Base-by-base conservation (phyloP, 805 yeast genomes). In the Starmerella asiatica region DNA sequence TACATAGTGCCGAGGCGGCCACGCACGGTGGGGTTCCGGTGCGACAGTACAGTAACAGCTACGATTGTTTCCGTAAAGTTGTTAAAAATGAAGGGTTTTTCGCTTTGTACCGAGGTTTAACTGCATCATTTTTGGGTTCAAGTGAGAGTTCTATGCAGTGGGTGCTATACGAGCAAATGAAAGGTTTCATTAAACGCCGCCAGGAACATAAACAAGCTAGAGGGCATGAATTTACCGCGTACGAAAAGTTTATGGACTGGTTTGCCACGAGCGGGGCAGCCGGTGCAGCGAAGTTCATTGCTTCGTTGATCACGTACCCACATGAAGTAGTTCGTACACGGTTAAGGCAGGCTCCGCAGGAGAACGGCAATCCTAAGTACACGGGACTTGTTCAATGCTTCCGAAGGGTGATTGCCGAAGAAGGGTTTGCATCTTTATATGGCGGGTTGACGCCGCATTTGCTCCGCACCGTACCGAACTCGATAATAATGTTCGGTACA, bases 401-500 rank as follows among this genome's bases (percentile, higher is more conserved):
- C 65, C 75, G 68, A 54, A 65, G 85, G 23, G 75, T 91, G n/a
- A 63, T 84, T 15, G 81, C 78, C 53, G 95, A 91, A 55, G 98
- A 91, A 62, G 98, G 99, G 1, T 60, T 88, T 38, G 77, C 71
- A 6, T 79, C 94, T 11, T 80, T 91, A 84, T 91, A 91, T 57
- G 95, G 99, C 40, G 99, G 99, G 1, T 68, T 91, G 53, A 91
- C 99, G 1, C 96, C 99, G 3, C 99, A 91, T 62, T 65, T 91
- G 54, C 71, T 91, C 64, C 74, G 98, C 61, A 91, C 98, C 0
- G 98, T 91, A 38, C 99, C 99, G 3, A 91, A 91, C 61, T 81
- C 94, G 55, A 85, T 91, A 57, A 88, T 91, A 51, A 91, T 91
- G 98, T 91, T 91, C 65, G 98, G 99, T 34, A 86, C 97, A 3